Conservation (phyloP, 208 protist genomes). For the Wallacemonas sp. region DNA sequence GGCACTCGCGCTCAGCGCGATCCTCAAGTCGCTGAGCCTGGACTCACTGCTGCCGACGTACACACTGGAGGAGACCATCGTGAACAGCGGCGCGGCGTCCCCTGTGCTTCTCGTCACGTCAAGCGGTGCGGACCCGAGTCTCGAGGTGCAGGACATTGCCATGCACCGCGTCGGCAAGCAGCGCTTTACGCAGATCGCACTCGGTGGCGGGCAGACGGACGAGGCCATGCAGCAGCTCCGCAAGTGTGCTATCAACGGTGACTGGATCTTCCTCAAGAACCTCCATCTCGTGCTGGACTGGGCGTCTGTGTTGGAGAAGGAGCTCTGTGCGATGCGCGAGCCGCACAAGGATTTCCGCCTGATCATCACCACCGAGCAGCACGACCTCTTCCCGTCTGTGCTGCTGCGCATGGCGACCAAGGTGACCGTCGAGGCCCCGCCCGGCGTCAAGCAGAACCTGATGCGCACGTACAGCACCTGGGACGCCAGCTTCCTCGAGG, state of each 20-base stretch:
- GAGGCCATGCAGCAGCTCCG: slow-evolving; percentile 87
- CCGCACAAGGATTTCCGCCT: slow-evolving; percentile 93
- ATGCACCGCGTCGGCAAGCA: slow-evolving; percentile 62
- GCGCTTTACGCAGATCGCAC: slow-evolving; percentile 92
- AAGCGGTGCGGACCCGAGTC: slow-evolving; percentile 93
- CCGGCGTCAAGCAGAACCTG: slow-evolving; percentile 96
- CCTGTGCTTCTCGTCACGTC: slow-evolving; percentile 95
- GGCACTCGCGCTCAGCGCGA: slow-evolving; percentile 67
- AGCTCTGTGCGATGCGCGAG: slow-evolving; percentile 82
- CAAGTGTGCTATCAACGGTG: slow-evolving; percentile 80
- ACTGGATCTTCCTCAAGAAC: slow-evolving; percentile 97
- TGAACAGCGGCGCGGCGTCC: slow-evolving; percentile 29
- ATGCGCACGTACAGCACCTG: slow-evolving; percentile 90
- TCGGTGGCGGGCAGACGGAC: slow-evolving; percentile 94
- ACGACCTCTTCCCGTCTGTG: slow-evolving; percentile 92
- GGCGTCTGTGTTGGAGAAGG: slow-evolving; percentile 92
- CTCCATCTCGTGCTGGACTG: slow-evolving; percentile 95
- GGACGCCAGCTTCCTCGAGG: slow-evolving; percentile 64
- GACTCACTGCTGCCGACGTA: slow-evolving; percentile 64
- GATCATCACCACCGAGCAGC: slow-evolving; percentile 95
- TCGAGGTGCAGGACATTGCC: slow-evolving; percentile 93
- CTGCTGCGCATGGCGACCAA: slow-evolving; percentile 94
- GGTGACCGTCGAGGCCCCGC: slow-evolving; percentile 95
- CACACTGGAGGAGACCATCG: slow-evolving; percentile 76
- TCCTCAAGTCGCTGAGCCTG: slow-evolving; percentile 66